These are phyloP conservation scores for Ceratocystiopsis sp. DNA, from an alignment of 2,329 filamentous ascomycete species.

Conservation along the genomic window DNA sequence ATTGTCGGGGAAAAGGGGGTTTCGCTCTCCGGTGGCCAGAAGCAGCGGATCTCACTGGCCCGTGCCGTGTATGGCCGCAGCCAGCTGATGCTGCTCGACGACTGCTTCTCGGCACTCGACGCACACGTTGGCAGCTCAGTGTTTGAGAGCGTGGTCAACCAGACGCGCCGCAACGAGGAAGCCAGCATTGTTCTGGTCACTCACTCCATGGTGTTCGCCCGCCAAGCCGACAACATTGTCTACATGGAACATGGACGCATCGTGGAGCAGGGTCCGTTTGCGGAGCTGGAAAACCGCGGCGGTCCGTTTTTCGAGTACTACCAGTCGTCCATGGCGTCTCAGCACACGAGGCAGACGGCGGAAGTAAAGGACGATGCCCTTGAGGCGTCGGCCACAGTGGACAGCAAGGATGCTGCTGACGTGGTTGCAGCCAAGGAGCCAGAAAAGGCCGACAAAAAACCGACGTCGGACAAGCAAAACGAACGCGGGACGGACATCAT, in stretches of 20 bases:
- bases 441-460: not conserved
- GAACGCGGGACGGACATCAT: conserved; percentile 21
- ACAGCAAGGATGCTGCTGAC: too few species aligned
- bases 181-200: conserved; percentile 12
- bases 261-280: conserved; percentile 44
- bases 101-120: conserved; percentile 39
- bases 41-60: conserved; percentile 31
- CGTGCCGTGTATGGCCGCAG: conserved; percentile 35
- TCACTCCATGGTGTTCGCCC: conserved; percentile 37
- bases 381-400: too few species aligned
- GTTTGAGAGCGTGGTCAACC: conserved; percentile 41
- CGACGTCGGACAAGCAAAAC: not conserved
- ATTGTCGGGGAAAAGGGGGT: conserved; percentile 49
- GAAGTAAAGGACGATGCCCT: too few species aligned
- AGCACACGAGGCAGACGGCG: too few species aligned
- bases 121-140: conserved; percentile 42
- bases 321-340: too few species aligned
- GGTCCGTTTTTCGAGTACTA: not conserved
- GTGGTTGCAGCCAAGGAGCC: too few species aligned
- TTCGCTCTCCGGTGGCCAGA: conserved; percentile 25
- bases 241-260: conserved; percentile 51
- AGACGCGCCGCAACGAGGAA: conserved; percentile 3
- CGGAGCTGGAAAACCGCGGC: conserved; percentile 26
- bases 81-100: conserved; percentile 36
- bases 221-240: conserved; percentile 47